Percentiles rank a stretch among this genome's conserved stretches.
Conservation (phyloP, 148 eudicot species). For the Rhododendron simsii region DNA sequence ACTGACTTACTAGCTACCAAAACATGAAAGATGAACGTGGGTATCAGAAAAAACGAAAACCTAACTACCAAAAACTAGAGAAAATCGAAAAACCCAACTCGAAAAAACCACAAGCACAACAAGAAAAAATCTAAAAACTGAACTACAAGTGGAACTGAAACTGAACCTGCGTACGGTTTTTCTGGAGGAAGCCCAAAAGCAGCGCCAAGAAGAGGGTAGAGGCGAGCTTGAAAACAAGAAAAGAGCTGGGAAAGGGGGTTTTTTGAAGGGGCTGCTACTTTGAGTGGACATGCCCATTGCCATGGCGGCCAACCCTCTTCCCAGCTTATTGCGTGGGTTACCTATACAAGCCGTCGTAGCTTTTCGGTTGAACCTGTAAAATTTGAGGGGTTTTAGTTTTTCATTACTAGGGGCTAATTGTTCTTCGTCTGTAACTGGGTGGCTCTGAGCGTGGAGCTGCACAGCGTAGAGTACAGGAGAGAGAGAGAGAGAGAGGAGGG, state of each 20-base stretch:
- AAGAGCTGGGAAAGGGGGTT: constrained; percentile 35
- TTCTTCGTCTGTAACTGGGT: constrained; percentile 7
- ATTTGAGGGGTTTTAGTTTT: background rate
- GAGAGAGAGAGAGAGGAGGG: background rate
- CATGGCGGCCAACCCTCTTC: constrained; percentile 35
- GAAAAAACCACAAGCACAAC: background rate
- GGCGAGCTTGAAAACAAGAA: constrained; percentile 34
- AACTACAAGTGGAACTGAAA: background rate
- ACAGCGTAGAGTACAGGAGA: background rate
- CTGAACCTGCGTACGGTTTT: constrained; percentile 30
- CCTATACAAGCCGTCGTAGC: constrained; percentile 44
- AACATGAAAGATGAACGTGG: background rate
- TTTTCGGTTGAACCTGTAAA: background rate
- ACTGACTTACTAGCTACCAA: background rate
- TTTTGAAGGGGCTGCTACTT: constrained; percentile 25
- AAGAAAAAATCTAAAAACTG: background rate
- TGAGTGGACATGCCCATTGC: constrained; percentile 43
- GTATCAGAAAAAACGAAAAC: background rate
- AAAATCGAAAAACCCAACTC: background rate
- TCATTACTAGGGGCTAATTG: background rate
- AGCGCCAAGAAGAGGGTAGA: constrained; percentile 21
- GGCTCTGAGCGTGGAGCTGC: constrained; percentile 3
- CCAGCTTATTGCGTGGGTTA: constrained; percentile 32
- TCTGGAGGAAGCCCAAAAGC: constrained; percentile 18
- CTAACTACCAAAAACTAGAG: background rate